phyloP scores from a whole-genome alignment of 2,329 filamentous ascomycete genomes.

The Pseudogymnoascus sp. region DNA sequence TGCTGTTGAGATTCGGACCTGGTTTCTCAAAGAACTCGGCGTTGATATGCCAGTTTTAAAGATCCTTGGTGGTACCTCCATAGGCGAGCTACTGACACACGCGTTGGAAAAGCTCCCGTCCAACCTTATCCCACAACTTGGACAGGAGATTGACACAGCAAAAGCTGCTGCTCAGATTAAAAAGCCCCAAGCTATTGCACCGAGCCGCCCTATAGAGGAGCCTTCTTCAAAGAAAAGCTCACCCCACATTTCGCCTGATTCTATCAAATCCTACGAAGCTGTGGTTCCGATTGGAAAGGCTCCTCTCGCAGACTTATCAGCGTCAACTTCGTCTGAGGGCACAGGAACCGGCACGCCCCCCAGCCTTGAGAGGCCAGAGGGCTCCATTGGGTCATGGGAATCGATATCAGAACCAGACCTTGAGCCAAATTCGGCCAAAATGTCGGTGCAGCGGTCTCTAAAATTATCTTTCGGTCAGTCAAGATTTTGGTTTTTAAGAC shows the following conservation, averaged over 20 bases:
- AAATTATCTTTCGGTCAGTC: conserved; percentile 13
- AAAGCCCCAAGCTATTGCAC: neutral
- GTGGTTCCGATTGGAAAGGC: neutral
- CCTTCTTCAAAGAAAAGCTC: neutral
- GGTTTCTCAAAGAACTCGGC: conserved; percentile 41
- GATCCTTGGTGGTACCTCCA: conserved; percentile 32
- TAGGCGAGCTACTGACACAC: conserved; percentile 13
- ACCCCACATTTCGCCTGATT: neutral
- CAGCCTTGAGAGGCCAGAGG: neutral
- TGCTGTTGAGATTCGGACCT: conserved; percentile 31
- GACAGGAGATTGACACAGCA: neutral
- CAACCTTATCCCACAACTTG: neutral
- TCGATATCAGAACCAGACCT: neutral
- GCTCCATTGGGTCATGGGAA: neutral
- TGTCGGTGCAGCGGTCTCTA: neutral
- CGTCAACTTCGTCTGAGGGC: neutral
- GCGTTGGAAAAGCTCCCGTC: neutral
- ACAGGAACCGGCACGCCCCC: neutral
- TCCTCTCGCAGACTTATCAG: neutral
- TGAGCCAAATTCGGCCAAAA: neutral
- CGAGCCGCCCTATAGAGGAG: neutral
- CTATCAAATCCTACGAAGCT: neutral
- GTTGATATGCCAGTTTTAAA: conserved; percentile 41
- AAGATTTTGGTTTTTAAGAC: conserved; percentile 23
- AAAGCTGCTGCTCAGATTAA: neutral